Evolutionary conservation across 441 rosid genomes (phyloP).

Genomic region (Raphanus hybrid): DNA sequence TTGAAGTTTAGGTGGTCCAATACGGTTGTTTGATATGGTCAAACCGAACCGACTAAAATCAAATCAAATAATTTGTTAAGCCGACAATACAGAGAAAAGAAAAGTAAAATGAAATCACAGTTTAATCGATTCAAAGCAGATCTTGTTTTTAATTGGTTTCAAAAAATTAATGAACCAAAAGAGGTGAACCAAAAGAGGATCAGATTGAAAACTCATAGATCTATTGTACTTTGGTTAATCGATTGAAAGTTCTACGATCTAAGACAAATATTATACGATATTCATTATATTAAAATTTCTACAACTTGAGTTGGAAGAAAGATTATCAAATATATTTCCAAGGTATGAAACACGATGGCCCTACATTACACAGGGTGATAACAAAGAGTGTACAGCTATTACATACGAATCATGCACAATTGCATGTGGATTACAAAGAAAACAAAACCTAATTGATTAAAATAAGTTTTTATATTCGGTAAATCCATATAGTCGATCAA

Average conservation of each 20-base stretch:
- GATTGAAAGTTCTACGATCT: neutral
- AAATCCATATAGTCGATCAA: neutral
- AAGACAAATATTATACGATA: neutral
- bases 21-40: slow-evolving; percentile 4
- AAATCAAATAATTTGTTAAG: neutral
- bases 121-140: slow-evolving; percentile 5
- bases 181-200: slow-evolving; percentile 9
- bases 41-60: slow-evolving; percentile 13
- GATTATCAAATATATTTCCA: slow-evolving; percentile 26
- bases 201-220: slow-evolving; percentile 9
- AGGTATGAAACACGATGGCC: slow-evolving; percentile 29
- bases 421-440: slow-evolving; percentile 12
- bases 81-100: neutral
- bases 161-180: slow-evolving; percentile 1
- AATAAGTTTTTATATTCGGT: neutral
- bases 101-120: neutral
- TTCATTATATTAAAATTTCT: neutral
- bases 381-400: neutral
- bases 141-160: neutral
- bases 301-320: slow-evolving; percentile 22
- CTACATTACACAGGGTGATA: slow-evolving; percentile 19
- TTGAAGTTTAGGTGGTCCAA: slow-evolving; percentile 36
- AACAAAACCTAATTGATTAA: slow-evolving; percentile 21
- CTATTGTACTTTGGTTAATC: slow-evolving; percentile 18
- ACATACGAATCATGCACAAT: slow-evolving; percentile 6